Evolutionary conservation across 75 land plant genomes (phyloP), one percentile per base, ranked within the genome.

Genomic region (Larix kaempferi): DNA sequence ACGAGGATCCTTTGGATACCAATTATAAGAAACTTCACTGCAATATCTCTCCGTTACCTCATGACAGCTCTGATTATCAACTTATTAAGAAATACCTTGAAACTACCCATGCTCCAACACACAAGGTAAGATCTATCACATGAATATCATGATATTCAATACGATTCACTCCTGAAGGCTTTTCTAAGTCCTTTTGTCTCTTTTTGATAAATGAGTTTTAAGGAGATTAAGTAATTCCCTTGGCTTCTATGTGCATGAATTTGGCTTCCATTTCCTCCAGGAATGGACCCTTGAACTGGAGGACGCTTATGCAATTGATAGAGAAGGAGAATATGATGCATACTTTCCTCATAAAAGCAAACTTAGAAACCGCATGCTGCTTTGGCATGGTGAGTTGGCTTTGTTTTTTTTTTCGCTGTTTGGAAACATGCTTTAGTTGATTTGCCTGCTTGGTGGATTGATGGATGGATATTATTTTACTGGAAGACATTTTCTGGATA

Each of bases 21-120:
- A 91, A 96, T 22, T 96, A 96, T 76, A 82, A 86, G 81, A 94
- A 94, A 83, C 91, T 96, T n/a, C 62, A 73, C 12, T 96, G 99
- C 81, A 83, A 78, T 77, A 89, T 96, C 78, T 25, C 66, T 71
- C 95, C 99, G 22, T 74, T 96, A 59, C 79, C 92, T 74, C 95
- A 89, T 88, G 93, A 94, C 76, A 91, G 95, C 83, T 86, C 84
- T 69, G 99, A 96, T 58, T 96, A 83, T 78, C 72, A 63, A 39
- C 82, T 96, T 74, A 88, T 96, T 73, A 82, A 94, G 75, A 91
- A 91, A 64, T 96, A 91, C 74, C 90, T 96, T 37, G 86, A 83
- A 25, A 92, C 78, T 6, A 94, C 99, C 57, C 99, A 96, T 89
- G 99, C 99, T 21, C 99, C 99, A 26, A 92, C 99, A 6, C 99